Percentiles rank a stretch among this genome's conserved stretches.
These are phyloP conservation scores for Elsinoe batatas DNA, from an alignment of 2,329 filamentous ascomycete genomes.

Conservation along the genomic window DNA sequence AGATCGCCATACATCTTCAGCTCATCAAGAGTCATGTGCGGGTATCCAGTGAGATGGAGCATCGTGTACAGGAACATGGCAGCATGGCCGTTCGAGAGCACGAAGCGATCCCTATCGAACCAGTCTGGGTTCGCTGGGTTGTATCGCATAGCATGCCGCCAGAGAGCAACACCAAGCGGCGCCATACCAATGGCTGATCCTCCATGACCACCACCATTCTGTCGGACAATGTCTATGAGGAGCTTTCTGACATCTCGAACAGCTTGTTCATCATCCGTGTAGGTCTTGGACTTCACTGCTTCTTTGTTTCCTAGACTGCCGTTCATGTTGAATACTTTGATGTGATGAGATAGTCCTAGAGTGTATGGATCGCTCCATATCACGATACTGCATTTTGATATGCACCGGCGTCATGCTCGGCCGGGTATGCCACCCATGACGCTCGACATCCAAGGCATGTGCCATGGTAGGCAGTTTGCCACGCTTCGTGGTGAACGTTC, in stretches of 20 bases:
- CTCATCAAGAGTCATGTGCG: constrained; percentile 47
- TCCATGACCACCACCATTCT: constrained; percentile 24
- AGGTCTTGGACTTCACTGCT: background rate
- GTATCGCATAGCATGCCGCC: constrained; percentile 36
- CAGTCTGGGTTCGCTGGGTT: constrained; percentile 30
- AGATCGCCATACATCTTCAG: constrained; percentile 46
- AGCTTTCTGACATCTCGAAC: constrained; percentile 12
- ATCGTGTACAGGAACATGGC: constrained; percentile 44
- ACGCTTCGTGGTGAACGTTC: too few relatives aligned
- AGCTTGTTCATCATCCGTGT: background rate
- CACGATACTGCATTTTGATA: too few relatives aligned
- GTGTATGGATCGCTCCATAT: too few relatives aligned
- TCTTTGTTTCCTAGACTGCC: background rate
- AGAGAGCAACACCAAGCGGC: constrained; percentile 35
- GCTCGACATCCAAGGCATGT: too few relatives aligned
- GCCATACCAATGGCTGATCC: constrained; percentile 34
- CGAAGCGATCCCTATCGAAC: constrained; percentile 37
- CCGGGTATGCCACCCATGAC: too few relatives aligned
- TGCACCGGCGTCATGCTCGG: too few relatives aligned
- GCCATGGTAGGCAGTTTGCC: too few relatives aligned
- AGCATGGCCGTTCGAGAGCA: constrained; percentile 33
- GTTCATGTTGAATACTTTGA: background rate
- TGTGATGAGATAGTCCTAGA: too few relatives aligned
- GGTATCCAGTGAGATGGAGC: constrained; percentile 45
- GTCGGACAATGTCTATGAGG: constrained; percentile 18